A percentile compares a stretch with the other conserved stretches of the same genome.
These are phyloP conservation scores for Trichophyton equinum DNA, from an alignment of 2,329 filamentous ascomycete genomes.

Conservation along the genomic window DNA sequence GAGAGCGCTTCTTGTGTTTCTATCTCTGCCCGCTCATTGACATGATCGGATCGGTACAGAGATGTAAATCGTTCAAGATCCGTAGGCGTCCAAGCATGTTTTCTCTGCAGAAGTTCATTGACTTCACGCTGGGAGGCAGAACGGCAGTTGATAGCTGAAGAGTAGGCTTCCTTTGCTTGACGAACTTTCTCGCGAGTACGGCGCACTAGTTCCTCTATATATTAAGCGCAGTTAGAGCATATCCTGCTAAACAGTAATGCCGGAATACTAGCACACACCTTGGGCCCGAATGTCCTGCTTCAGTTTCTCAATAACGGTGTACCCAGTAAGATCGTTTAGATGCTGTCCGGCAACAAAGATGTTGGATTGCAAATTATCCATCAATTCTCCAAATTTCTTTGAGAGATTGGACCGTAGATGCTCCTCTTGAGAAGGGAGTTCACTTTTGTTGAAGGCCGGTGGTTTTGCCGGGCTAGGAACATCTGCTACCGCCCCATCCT, in stretches of 20 bases:
- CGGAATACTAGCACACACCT: slow-evolving; percentile 29
- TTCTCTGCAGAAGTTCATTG: slow-evolving; percentile 81
- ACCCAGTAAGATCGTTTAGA: slow-evolving; percentile 89
- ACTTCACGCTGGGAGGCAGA: slow-evolving; percentile 90
- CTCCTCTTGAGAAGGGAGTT: slow-evolving; percentile 42
- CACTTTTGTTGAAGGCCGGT: not conserved
- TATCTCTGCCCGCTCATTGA: slow-evolving; percentile 74
- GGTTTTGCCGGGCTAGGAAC: not conserved
- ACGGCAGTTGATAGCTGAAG: slow-evolving; percentile 69
- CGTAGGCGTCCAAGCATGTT: slow-evolving; percentile 74
- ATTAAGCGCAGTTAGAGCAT: slow-evolving; percentile 7
- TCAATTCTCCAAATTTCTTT: slow-evolving; percentile 55
- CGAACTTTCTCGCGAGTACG: slow-evolving; percentile 53
- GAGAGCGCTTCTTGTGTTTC: slow-evolving; percentile 59
- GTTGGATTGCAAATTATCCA: slow-evolving; percentile 82
- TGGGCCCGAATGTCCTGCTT: slow-evolving; percentile 63
- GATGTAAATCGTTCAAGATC: slow-evolving; percentile 92
- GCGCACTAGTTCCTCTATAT: slow-evolving; percentile 40
- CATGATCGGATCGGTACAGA: slow-evolving; percentile 82
- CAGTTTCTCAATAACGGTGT: slow-evolving; percentile 77
- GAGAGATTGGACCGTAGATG: slow-evolving; percentile 44
- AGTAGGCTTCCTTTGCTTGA: slow-evolving; percentile 61
- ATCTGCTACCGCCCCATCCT: not conserved
- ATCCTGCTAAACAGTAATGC: not conserved
- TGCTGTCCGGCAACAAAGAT: slow-evolving; percentile 74